Percentiles rank a stretch among this genome's conserved stretches.
phyloP scores from a whole-genome alignment of 208 protist species.

The Leishmania aethiopica region DNA sequence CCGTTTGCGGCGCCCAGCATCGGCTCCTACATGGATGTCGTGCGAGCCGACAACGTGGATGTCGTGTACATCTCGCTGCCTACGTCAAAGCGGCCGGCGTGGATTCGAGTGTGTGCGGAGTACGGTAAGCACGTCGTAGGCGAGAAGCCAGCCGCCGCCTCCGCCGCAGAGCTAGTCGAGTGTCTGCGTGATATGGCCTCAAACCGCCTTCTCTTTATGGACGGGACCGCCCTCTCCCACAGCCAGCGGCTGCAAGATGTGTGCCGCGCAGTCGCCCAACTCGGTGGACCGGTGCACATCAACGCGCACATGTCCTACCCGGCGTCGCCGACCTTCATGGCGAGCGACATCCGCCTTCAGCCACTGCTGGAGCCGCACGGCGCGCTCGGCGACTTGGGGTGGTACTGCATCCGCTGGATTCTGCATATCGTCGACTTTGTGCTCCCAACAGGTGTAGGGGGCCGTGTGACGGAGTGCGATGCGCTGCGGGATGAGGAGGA shows the following conservation, averaged over 20 bases:
- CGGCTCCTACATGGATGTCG: constrained; percentile 59
- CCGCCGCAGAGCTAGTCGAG: constrained; percentile 36
- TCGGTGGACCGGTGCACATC: constrained; percentile 53
- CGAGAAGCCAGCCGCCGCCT: constrained; percentile 64
- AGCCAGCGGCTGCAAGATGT: constrained; percentile 56
- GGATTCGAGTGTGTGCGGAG: constrained; percentile 55
- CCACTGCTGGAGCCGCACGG: constrained; percentile 62
- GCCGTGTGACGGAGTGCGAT: constrained; percentile 51
- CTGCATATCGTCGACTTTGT: constrained; percentile 68
- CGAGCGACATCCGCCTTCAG: constrained; percentile 65
- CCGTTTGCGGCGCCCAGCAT: constrained; percentile 29
- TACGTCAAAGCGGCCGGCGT: constrained; percentile 43
- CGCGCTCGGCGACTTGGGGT: constrained; percentile 72
- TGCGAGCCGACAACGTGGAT: constrained; percentile 50
- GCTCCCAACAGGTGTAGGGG: constrained; percentile 48
- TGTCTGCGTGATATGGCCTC: constrained; percentile 49
- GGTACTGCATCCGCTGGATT: constrained; percentile 78
- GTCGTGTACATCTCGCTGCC: constrained; percentile 80
- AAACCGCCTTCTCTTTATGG: constrained; percentile 67
- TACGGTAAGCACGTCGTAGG: constrained; percentile 73
- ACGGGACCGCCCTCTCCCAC: constrained; percentile 73
- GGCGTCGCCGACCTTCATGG: constrained; percentile 50
- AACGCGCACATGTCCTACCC: constrained; percentile 55
- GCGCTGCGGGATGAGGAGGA: constrained; percentile 7
- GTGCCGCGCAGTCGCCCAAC: constrained; percentile 25